Evolutionary conservation across 352 stramenopile genomes (phyloP).

Genomic region (Globisporangium spiculum): DNA sequence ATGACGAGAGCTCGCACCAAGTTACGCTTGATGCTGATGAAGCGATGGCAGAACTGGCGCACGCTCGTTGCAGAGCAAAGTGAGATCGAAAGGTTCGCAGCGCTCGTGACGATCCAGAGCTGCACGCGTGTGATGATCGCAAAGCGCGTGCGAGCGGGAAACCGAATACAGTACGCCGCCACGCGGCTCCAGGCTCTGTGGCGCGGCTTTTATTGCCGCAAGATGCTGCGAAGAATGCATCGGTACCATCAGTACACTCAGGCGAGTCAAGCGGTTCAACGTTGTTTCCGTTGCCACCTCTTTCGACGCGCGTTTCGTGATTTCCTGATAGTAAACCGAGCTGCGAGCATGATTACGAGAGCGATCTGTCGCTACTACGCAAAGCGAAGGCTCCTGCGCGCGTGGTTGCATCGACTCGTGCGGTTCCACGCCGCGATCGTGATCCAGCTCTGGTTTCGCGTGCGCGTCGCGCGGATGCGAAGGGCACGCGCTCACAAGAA

Average conservation of each 20-base stretch:
- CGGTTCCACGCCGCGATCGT: slow-evolving; percentile 51
- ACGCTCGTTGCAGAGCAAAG: slow-evolving; percentile 18
- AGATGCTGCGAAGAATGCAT: slow-evolving; percentile 31
- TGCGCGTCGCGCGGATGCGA: slow-evolving; percentile 27
- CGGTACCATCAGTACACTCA: slow-evolving; percentile 36
- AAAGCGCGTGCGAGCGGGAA: slow-evolving; percentile 20
- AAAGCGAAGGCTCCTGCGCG: slow-evolving; percentile 30
- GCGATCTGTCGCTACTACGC: slow-evolving; percentile 34
- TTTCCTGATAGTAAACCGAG: slow-evolving; percentile 29
- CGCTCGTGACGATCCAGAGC: slow-evolving; percentile 51
- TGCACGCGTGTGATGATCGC: slow-evolving; percentile 34
- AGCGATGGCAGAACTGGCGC: slow-evolving; percentile 37
- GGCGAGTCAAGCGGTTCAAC: slow-evolving; percentile 35
- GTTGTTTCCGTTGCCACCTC: slow-evolving; percentile 33
- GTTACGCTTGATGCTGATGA: slow-evolving; percentile 24
- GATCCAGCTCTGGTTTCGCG: slow-evolving; percentile 54
- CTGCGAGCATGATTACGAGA: slow-evolving; percentile 37
- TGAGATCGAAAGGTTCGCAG: slow-evolving; percentile 40
- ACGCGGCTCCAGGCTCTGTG: slow-evolving; percentile 42
- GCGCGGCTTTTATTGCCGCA: slow-evolving; percentile 50
- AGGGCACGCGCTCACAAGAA: slow-evolving; percentile 11
- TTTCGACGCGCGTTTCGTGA: slow-evolving; percentile 31
- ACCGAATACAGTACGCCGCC: slow-evolving; percentile 28
- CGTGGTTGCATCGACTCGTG: slow-evolving; percentile 42
- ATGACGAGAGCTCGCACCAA: slow-evolving; percentile 32